phyloP scores from a whole-genome alignment of 2,329 filamentous ascomycete genomes.

The Trichoderma semiorbis region DNA sequence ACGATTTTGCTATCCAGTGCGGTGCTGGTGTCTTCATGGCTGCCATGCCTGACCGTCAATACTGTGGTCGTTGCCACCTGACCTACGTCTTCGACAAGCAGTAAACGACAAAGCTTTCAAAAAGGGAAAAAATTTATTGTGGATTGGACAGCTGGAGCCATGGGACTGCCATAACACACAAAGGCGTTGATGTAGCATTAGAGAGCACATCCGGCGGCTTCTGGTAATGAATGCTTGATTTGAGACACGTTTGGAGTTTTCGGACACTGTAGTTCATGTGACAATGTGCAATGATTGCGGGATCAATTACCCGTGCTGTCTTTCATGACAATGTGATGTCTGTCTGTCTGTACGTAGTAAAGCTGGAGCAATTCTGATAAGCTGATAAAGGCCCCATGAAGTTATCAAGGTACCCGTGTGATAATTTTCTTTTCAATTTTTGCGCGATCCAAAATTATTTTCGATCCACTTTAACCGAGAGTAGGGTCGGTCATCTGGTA shows the following conservation, averaged over 20 bases:
- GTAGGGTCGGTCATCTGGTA: neutral
- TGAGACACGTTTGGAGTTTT: conserved; percentile 24
- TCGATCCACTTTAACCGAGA: neutral
- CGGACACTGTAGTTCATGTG: conserved; percentile 18
- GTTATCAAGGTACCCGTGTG: neutral
- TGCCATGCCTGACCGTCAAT: conserved; percentile 99
- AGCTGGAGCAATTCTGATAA: neutral
- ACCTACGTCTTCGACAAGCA: conserved; percentile 72
- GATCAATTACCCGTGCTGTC: neutral
- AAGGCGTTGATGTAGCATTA: conserved; percentile 45
- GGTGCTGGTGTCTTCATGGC: conserved; percentile 99
- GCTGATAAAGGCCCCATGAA: neutral
- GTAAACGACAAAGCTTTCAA: conserved; percentile 37
- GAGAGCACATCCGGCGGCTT: conserved; percentile 38
- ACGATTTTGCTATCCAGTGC: conserved; percentile 55
- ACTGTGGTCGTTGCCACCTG: conserved; percentile 76
- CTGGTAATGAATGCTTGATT: conserved; percentile 40
- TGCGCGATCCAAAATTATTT: neutral
- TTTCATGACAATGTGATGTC: neutral
- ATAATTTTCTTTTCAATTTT: neutral
- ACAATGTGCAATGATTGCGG: conserved; percentile 16
- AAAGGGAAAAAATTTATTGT: conserved; percentile 28
- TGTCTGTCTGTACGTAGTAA: neutral
- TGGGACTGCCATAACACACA: conserved; percentile 29
- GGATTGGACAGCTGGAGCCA: conserved; percentile 32